These are phyloP conservation scores for Solanum pimpinellifolium DNA, from an alignment of 257 asterid genomes.

Conservation along the genomic window DNA sequence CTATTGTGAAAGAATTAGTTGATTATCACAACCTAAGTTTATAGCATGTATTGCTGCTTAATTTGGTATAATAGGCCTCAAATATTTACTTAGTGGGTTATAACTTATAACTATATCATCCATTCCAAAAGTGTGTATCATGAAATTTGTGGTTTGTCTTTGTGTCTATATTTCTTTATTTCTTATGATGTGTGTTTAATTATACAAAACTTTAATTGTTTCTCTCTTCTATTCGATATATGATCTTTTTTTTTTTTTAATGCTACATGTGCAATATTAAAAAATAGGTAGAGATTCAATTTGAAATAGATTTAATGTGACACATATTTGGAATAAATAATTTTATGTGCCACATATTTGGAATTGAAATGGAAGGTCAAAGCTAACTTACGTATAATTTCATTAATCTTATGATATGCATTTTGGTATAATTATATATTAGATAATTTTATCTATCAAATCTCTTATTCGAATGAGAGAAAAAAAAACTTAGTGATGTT, in stretches of 20 bases:
- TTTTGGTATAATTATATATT: too few species aligned
- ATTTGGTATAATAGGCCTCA: not conserved
- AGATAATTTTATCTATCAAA: too few species aligned
- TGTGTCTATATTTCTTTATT: not conserved
- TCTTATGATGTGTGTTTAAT: not conserved
- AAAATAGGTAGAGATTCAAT: not conserved
- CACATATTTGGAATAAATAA: too few species aligned
- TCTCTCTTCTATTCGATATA: not conserved
- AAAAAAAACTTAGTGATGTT: too few species aligned
- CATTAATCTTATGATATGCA: too few species aligned
- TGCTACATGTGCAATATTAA: not conserved
- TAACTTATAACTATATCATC: too few species aligned
- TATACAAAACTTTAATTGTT: not conserved
- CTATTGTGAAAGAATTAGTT: not conserved
- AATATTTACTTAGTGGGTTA: not conserved
- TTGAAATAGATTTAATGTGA: not conserved
- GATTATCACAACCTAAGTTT: not conserved
- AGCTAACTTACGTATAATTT: too few species aligned
- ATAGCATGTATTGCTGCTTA: not conserved
- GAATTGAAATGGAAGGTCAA: too few species aligned
- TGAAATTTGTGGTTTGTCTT: not conserved
- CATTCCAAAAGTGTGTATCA: not conserved
- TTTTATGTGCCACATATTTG: too few species aligned
- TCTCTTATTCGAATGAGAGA: too few species aligned
- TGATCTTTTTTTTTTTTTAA: too few species aligned